These are phyloP conservation scores for Phytophthora cactorum DNA, from an alignment of 352 stramenopile species.

Conservation along the genomic window DNA sequence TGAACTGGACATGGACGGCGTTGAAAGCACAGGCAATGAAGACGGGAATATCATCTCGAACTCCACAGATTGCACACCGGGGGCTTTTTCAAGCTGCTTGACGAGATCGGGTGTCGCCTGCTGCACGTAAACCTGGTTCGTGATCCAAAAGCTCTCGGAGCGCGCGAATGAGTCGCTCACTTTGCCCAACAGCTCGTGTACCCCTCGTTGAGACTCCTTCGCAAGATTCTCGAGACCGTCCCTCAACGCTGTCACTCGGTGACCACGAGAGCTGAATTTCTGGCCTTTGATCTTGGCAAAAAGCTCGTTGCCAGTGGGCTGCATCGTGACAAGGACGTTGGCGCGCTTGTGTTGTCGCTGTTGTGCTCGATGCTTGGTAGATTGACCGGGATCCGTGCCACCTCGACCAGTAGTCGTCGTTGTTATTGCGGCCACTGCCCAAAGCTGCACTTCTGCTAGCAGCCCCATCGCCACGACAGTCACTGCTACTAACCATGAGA, in stretches of 20 bases:
- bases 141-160: constrained; percentile 64
- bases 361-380: constrained; percentile 27
- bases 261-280: constrained; percentile 43
- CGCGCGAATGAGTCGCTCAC: constrained; percentile 27
- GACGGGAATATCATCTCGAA: constrained; percentile 52
- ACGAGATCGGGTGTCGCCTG: constrained; percentile 51
- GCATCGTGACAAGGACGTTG: constrained; percentile 67
- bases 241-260: constrained; percentile 38
- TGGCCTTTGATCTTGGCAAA: constrained; percentile 38
- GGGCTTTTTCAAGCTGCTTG: constrained; percentile 48
- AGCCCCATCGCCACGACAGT: constrained; percentile 12
- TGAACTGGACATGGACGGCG: constrained; percentile 34
- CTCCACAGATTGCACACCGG: constrained; percentile 46
- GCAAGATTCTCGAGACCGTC: constrained; percentile 48
- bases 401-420: constrained; percentile 11
- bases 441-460: background rate
- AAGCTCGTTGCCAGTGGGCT: constrained; percentile 33
- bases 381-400: constrained; percentile 3
- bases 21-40: constrained; percentile 39
- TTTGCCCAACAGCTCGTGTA: constrained; percentile 38
- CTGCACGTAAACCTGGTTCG: constrained; percentile 64
- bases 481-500: constrained; percentile 17
- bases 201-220: constrained; percentile 36
- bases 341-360: constrained; percentile 34
- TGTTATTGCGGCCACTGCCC: constrained; percentile 11